phyloP scores from a whole-genome alignment of 148 eudicot species.

The Cornus suecica region DNA sequence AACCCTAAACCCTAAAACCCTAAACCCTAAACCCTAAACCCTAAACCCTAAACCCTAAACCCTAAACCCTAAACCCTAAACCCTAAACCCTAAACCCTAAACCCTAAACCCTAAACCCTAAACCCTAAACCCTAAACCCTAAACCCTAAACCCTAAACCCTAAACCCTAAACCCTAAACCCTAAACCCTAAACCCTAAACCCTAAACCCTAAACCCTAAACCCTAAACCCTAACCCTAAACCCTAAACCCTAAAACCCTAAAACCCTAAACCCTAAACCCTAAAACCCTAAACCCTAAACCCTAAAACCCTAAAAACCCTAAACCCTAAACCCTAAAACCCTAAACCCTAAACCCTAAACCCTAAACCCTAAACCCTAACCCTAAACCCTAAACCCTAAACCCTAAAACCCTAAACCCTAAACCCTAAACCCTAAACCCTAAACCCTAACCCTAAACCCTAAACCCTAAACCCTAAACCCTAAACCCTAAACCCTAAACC shows the following conservation, averaged over 20 bases:
- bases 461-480: conserved; percentile 3
- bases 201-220: conserved; percentile 14
- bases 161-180: conserved; percentile 14
- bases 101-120: conserved; percentile 13
- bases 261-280: conserved; percentile 11
- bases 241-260: conserved; percentile 9
- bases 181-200: conserved; percentile 12
- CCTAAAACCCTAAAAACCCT: neutral
- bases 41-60: conserved; percentile 11
- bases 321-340: conserved; percentile 10
- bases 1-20: neutral
- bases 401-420: conserved; percentile 5
- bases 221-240: conserved; percentile 12
- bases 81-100: conserved; percentile 11
- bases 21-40: conserved; percentile 10
- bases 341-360: neutral
- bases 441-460: conserved; percentile 4
- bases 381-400: neutral
- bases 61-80: conserved; percentile 14
- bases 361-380: conserved; percentile 2
- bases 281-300: neutral
- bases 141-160: conserved; percentile 15
- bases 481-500: neutral
- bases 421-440: conserved; percentile 11
- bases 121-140: conserved; percentile 16